Base-by-base conservation (phyloP, 2,329 filamentous ascomycete genomes). In the Colletotrichum tamarilloi region DNA sequence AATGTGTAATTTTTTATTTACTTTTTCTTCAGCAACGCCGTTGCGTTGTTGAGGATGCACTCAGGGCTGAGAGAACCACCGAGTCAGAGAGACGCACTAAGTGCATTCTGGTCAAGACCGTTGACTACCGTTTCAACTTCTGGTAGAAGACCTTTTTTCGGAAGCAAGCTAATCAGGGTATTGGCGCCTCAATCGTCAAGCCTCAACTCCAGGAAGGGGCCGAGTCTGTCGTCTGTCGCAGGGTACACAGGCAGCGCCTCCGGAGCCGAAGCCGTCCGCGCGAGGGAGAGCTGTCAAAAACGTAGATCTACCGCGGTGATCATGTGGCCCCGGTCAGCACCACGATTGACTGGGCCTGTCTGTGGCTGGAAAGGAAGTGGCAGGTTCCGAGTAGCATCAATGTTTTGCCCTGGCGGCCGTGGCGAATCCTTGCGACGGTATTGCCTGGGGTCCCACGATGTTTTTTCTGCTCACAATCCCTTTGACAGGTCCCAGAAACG, bases 311-410 rank as follows among this genome's bases (percentile, higher is more conserved):
- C 72, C 68, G 72, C 58, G 59, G 57, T 68, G 68, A 72, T 68
- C 68, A 52, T 58, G 38, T 68, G 68, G 35, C 67, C 71, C 58
- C 68, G 52, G 72, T 73, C 52, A 22, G 58, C 52, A 72, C 72
- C 63, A 67, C 58, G 59, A 38, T 63, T 64, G 72, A 73, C 60
- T 72, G 62, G 68, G 58, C 24, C 46, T 72, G 63, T 74, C 46
- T 72, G 63, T 74, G 68, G 63, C 57, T 72, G 68, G 58, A 70
- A 49, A 66, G 71, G 71, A 74, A 67, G 63, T 74, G 63, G 68
- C 72, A 73, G 56, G 68, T 67, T 74, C 72, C 72, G 72, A 68
- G 72, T 74, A 74, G 72, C 72, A 74, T 67, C 62, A 68, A 62
- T 72, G 72, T 74, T 74, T 74, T 74, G 72, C 59, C 68, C 72